phyloP scores from a whole-genome alignment of 169 alveolate genomes.

The Plasmodium billcollinsi region DNA sequence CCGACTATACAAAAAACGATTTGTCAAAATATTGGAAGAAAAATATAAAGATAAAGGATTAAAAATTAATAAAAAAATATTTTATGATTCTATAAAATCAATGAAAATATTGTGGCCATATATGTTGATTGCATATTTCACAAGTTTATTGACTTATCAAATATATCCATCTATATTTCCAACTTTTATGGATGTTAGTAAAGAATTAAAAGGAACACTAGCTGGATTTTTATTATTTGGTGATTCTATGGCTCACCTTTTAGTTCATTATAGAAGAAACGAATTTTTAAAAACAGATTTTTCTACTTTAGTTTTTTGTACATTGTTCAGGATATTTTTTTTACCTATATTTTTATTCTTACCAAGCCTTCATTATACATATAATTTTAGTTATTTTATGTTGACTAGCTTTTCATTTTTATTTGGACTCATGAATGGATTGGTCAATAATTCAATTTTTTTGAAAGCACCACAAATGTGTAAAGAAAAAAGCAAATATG shows the following conservation, averaged over 20 bases:
- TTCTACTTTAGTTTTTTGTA: background rate
- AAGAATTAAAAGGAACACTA: slow-evolving; percentile 39
- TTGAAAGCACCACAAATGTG: slow-evolving; percentile 20
- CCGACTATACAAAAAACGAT: slow-evolving; percentile 6
- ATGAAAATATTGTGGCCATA: slow-evolving; percentile 19
- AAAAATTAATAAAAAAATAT: slow-evolving; percentile 1
- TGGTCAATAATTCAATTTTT: slow-evolving; percentile 14
- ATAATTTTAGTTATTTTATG: background rate
- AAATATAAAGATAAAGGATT: slow-evolving; percentile 29
- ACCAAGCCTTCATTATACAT: background rate
- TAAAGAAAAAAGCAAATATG: slow-evolving; percentile 7
- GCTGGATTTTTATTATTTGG: slow-evolving; percentile 30
- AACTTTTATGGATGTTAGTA: background rate
- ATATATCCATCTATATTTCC: slow-evolving; percentile 48
- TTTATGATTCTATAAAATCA: slow-evolving; percentile 14
- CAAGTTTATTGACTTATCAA: slow-evolving; percentile 28
- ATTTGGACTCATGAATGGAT: slow-evolving; percentile 33
- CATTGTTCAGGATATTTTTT: slow-evolving; percentile 2
- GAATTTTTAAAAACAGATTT: slow-evolving; percentile 16
- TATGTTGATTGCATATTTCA: slow-evolving; percentile 4
- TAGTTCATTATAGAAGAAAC: slow-evolving; percentile 13
- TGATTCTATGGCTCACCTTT: slow-evolving; percentile 27
- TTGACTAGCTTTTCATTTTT: background rate
- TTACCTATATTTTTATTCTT: slow-evolving; percentile 18
- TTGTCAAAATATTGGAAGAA: slow-evolving; percentile 21